Evolutionary conservation across 2,329 filamentous ascomycete species (phyloP), one percentile per base, ranked within the genome.

Genomic region (Sporothrix dimorphospora): DNA sequence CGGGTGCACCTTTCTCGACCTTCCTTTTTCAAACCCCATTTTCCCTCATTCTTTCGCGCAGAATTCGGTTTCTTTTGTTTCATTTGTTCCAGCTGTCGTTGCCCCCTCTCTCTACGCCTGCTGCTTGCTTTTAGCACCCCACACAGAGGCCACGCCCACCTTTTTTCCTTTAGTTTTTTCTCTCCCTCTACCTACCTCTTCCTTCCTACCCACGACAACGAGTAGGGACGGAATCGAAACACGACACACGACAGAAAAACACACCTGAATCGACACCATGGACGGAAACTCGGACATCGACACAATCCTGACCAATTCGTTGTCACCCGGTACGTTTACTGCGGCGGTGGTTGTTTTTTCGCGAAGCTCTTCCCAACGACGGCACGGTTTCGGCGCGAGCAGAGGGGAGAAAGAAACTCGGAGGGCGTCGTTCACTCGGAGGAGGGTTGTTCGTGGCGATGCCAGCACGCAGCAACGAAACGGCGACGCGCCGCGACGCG

Each of bases 251-350:
- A 42, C 27, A 47, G 19, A 49, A 42, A 30, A 21, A 53, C 45
- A 24, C 70, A 34, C 45, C 34, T 30, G 69, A 53, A 63, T 53
- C 30, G 72, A 80, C 82, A 86, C 80, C 83, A 94, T 89, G 87
- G 88, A 87, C 83, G 88, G 86, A 86, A 94, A 79, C 80, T 85
- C 97, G 92, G 94, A 98, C 86, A 97, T 98, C 87, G 97, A 95
- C 87, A 92, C 94, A 86, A 95, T 99, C 86, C 92, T 99, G 87
- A 90, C 94, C 85, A 95, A 94, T 87, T 98, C 96, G 83, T 90
- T 98, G 85, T 97, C 94, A 81, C 88, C 94, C 81, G 95, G 96
- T 98, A 86, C 82, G 92, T 83, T 30, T 38, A 27, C 63, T 61
- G 71, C 71, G 51, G 16, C 71, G 67, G 70, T 40, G 69, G 59